These are phyloP conservation scores for Daldinia bambusicola DNA, from an alignment of 495 filamentous ascomycete species.

Conservation along the genomic window DNA sequence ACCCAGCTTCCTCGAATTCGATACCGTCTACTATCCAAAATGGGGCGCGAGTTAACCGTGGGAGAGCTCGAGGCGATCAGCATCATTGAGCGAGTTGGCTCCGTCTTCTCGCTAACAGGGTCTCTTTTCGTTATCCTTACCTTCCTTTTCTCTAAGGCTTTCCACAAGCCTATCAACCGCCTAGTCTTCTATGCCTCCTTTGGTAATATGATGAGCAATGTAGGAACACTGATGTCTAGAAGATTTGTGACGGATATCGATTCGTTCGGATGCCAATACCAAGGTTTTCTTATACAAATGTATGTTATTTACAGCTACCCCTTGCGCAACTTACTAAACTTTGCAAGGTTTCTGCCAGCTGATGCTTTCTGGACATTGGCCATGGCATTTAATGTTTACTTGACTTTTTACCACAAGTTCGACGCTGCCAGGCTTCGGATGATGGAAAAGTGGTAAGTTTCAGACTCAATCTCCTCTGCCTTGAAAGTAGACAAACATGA, in stretches of 20 bases:
- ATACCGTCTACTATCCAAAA: conserved; percentile 8
- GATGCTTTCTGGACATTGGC: conserved; percentile 84
- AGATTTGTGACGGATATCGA: conserved; percentile 60
- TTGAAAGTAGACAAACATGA: background rate
- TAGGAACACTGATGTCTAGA: conserved; percentile 78
- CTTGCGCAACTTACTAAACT: conserved; percentile 25
- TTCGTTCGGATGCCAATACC: conserved; percentile 74
- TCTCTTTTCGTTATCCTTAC: conserved; percentile 79
- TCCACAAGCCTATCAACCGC: conserved; percentile 89
- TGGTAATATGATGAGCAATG: conserved; percentile 83
- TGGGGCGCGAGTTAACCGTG: conserved; percentile 35
- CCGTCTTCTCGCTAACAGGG: conserved; percentile 76
- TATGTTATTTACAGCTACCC: conserved; percentile 51
- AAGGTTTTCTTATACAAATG: conserved; percentile 79
- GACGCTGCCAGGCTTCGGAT: conserved; percentile 71
- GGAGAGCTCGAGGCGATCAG: conserved; percentile 59
- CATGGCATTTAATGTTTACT: conserved; percentile 89
- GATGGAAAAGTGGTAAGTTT: conserved; percentile 67
- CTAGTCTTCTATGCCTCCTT: conserved; percentile 87
- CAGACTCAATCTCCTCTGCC: background rate
- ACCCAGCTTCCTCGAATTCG: background rate
- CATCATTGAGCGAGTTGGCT: conserved; percentile 73
- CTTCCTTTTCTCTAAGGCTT: conserved; percentile 68
- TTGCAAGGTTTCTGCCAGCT: conserved; percentile 75
- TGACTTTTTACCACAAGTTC: conserved; percentile 85